phyloP scores from a whole-genome alignment of 2,329 filamentous ascomycete species.

The Pyrenochaeta sp. region DNA sequence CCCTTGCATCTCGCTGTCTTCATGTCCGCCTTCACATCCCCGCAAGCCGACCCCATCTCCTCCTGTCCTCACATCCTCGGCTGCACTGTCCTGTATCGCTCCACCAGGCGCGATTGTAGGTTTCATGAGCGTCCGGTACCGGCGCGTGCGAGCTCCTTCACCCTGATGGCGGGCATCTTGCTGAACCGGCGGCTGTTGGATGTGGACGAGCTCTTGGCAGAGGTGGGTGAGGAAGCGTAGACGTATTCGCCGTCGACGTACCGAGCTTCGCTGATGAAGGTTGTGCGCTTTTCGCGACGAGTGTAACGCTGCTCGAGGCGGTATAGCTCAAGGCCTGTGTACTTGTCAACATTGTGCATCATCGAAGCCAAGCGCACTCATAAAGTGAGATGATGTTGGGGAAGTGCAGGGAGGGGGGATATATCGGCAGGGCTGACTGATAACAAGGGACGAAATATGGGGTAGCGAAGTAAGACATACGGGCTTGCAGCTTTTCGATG shows the following conservation, averaged over 20 bases:
- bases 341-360: conserved; percentile 8
- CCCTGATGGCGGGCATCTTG: conserved; percentile 42
- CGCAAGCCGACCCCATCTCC: not conserved
- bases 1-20: no score
- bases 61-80: not conserved
- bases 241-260: conserved; percentile 97
- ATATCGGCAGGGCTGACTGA: conserved; percentile 6
- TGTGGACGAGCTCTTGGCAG: conserved; percentile 35
- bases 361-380: not conserved
- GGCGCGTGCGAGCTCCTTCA: conserved; percentile 40
- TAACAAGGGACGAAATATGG: conserved; percentile 2
- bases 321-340: conserved; percentile 81
- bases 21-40: not conserved
- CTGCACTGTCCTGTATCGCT: not conserved
- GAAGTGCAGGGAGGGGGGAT: not conserved
- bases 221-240: conserved; percentile 60
- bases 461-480: conserved; percentile 32
- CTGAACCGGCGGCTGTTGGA: conserved; percentile 41
- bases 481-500: conserved; percentile 51
- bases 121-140: conserved; percentile 35
- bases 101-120: not conserved
- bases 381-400: not conserved
- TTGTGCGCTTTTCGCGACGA: conserved; percentile 85
- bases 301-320: conserved; percentile 96
- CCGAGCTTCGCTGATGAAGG: conserved; percentile 85